Conservation (phyloP, 192 early-diverging fungal genomes). For the Chytriomyces confervae region DNA sequence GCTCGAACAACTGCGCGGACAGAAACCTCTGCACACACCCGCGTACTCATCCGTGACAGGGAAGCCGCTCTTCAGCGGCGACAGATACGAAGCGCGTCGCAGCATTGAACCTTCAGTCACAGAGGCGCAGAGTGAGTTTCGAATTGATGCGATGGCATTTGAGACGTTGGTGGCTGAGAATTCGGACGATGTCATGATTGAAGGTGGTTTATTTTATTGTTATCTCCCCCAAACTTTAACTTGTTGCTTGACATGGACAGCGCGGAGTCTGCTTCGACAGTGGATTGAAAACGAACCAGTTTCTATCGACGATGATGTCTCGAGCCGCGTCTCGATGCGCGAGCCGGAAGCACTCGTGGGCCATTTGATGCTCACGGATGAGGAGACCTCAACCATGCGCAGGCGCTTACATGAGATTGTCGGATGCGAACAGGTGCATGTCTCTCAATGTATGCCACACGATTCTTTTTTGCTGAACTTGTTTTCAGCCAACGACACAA, state of each 20-base stretch:
- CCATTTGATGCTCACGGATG: neutral
- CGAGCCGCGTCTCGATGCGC: neutral
- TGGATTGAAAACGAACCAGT: conserved; percentile 29
- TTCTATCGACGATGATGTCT: conserved; percentile 10
- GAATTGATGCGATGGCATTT: conserved; percentile 22
- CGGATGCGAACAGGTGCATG: conserved; percentile 6
- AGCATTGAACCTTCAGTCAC: neutral
- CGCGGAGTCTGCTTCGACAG: conserved; percentile 26
- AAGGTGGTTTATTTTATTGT: conserved; percentile 9
- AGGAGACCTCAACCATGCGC: neutral
- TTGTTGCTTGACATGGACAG: neutral
- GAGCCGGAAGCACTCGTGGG: neutral
- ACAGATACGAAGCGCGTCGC: conserved; percentile 3
- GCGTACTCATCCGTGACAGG: conserved; percentile 15
- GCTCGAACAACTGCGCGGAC: conserved; percentile 4
- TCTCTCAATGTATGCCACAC: neutral
- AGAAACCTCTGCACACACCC: conserved; percentile 12
- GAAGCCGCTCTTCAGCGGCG: neutral
- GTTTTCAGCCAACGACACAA: neutral
- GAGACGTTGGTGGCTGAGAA: conserved; percentile 15
- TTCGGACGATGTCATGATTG: conserved; percentile 27
- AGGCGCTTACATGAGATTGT: neutral
- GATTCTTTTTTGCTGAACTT: neutral
- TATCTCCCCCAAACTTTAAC: neutral
- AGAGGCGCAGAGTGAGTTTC: neutral